Percentiles rank a stretch among this genome's conserved stretches.
These are phyloP conservation scores for Calonectria multiphialidica DNA, from an alignment of 2,329 filamentous ascomycete genomes.

Conservation along the genomic window DNA sequence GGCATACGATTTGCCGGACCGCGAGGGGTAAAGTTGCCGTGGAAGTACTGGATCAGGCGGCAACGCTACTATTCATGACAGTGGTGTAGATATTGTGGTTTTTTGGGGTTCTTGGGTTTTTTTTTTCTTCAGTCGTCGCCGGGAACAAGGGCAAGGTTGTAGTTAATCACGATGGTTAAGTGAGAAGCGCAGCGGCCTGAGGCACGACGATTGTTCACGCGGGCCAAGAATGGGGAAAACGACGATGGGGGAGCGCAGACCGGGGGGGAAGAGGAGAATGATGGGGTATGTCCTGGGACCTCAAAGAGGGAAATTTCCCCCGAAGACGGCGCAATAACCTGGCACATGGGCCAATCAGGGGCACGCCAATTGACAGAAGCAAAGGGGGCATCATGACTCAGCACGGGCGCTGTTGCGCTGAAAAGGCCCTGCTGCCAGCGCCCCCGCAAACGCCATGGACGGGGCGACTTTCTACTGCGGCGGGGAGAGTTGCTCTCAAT, in stretches of 20 bases:
- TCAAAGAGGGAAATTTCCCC: slow-evolving; percentile 39
- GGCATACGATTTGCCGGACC: background rate
- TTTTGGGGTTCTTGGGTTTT: background rate
- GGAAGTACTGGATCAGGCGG: background rate
- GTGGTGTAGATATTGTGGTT: background rate
- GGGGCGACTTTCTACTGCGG: slow-evolving; percentile 18
- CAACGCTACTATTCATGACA: slow-evolving; percentile 3
- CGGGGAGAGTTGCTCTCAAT: slow-evolving; percentile 22
- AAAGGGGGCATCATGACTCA: slow-evolving; percentile 24
- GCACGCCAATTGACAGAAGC: slow-evolving; percentile 1
- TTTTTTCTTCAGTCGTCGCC: background rate
- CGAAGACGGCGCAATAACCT: slow-evolving; percentile 19
- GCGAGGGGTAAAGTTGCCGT: background rate
- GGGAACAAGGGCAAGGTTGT: slow-evolving; percentile 5
- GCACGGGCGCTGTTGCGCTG: slow-evolving; percentile 1
- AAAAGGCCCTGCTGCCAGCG: background rate
- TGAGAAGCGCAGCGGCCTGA: slow-evolving; percentile 20
- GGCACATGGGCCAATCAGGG: slow-evolving; percentile 24
- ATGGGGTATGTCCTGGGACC: slow-evolving; percentile 11
- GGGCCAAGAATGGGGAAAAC: slow-evolving; percentile 30
- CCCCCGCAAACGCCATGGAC: slow-evolving; percentile 31
- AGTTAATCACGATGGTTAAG: slow-evolving; percentile 17
- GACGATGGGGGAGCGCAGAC: slow-evolving; percentile 8
- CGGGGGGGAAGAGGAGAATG: slow-evolving; percentile 1
- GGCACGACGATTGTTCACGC: slow-evolving; percentile 29